phyloP scores from a whole-genome alignment of 495 filamentous ascomycete genomes.

The Aspergillus asperescens region DNA sequence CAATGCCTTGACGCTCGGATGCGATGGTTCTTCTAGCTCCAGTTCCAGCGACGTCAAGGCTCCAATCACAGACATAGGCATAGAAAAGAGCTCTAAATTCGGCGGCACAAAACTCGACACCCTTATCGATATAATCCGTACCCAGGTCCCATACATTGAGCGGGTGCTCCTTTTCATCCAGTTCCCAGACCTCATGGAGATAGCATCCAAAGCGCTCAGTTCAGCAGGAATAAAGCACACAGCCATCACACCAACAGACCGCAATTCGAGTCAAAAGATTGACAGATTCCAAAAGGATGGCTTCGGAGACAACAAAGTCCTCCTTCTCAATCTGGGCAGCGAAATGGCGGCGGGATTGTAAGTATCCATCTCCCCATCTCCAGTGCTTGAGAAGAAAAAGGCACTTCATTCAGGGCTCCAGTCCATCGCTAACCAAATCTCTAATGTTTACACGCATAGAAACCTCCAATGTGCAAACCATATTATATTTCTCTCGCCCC shows the following conservation, averaged over 20 bases:
- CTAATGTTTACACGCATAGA: no score
- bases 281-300: conserved; percentile 38
- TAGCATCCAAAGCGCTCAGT: conserved; percentile 29
- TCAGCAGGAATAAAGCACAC: conserved; percentile 29
- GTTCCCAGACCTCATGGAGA: conserved; percentile 37
- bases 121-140: conserved; percentile 42
- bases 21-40: conserved; percentile 4
- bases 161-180: conserved; percentile 52
- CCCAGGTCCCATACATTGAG: conserved; percentile 36
- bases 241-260: conserved; percentile 24
- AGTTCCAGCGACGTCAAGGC: no score
- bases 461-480: conserved; percentile 76
- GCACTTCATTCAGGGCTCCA: no score
- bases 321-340: conserved; percentile 61
- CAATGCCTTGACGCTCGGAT: conserved; percentile 28
- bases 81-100: conserved; percentile 13
- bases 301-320: conserved; percentile 40
- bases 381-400: no score
- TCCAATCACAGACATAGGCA: no score
- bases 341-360: conserved; percentile 65
- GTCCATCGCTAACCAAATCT: neutral
- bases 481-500: conserved; percentile 65
- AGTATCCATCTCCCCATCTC: no score
- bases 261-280: conserved; percentile 29
- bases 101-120: conserved; percentile 45